phyloP scores from a whole-genome alignment of 2,329 filamentous ascomycete genomes.

The Diaporthe sp. region DNA sequence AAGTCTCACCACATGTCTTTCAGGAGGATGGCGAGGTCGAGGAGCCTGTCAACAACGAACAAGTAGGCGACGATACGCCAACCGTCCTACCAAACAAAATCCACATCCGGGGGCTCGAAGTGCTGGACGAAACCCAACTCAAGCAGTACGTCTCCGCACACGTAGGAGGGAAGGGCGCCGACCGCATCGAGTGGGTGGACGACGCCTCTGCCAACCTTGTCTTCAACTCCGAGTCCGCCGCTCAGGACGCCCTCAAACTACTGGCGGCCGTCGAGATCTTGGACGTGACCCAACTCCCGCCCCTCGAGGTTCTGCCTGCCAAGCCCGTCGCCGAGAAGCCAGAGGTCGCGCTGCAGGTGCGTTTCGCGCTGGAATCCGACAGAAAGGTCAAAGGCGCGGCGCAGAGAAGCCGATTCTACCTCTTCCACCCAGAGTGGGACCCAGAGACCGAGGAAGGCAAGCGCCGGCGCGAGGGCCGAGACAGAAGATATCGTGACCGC shows the following conservation, averaged over 20 bases:
- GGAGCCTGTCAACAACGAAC: constrained; percentile 47
- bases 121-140: constrained; percentile 84
- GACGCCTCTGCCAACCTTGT: constrained; percentile 91
- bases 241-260: constrained; percentile 68
- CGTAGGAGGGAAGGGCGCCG: constrained; percentile 68
- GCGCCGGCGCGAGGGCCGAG: constrained; percentile 70
- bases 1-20: constrained; percentile 32
- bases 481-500: constrained; percentile 69
- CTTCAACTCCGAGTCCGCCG: constrained; percentile 71
- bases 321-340: constrained; percentile 78
- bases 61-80: constrained; percentile 47
- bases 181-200: constrained; percentile 92
- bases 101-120: constrained; percentile 87
- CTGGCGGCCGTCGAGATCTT: constrained; percentile 66
- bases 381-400: constrained; percentile 85
- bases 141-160: constrained; percentile 80
- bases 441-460: constrained; percentile 70
- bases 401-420: constrained; percentile 89
- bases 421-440: constrained; percentile 91
- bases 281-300: constrained; percentile 68
- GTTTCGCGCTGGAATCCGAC: constrained; percentile 82
- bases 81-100: constrained; percentile 72
- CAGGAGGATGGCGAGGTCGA: constrained; percentile 59
- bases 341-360: constrained; percentile 77
- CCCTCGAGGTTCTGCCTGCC: constrained; percentile 76